phyloP scores from a whole-genome alignment of 257 asterid genomes.

The Capsicum chinense region DNA sequence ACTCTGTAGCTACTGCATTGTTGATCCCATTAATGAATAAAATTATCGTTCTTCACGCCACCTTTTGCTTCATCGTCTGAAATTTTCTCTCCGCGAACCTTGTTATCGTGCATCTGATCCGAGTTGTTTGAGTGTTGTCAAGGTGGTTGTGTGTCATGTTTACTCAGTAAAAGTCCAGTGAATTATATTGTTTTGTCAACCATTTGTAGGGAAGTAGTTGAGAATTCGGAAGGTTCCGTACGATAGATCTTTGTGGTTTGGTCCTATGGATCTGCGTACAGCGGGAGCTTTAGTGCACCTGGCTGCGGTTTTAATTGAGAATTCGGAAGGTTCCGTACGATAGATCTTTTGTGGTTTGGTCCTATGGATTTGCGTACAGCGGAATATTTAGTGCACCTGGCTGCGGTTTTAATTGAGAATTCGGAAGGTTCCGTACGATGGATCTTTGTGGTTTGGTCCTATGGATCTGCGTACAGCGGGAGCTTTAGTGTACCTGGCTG shows the following conservation, averaged over 20 bases:
- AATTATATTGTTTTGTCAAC: not conserved
- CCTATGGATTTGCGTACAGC: too few relatives aligned
- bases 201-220: not conserved
- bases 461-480: too few relatives aligned
- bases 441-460: too few relatives aligned
- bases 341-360: too few relatives aligned
- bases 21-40: slow-evolving; percentile 10
- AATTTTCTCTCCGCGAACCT: not conserved
- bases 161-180: not conserved
- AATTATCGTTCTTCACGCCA: not conserved
- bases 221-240: not conserved
- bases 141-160: not conserved
- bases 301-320: not conserved
- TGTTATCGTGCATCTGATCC: too few relatives aligned
- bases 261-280: too few relatives aligned
- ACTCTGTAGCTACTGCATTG: not conserved
- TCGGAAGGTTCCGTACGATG: too few relatives aligned
- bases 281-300: too few relatives aligned
- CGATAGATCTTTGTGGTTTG: too few relatives aligned
- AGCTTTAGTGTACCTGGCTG: too few relatives aligned
- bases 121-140: not conserved
- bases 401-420: too few relatives aligned
- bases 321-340: not conserved
- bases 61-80: not conserved
- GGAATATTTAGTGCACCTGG: too few relatives aligned